These are phyloP conservation scores for Trametes punicea DNA, from an alignment of 768 basidiomycete genomes.

Conservation along the genomic window DNA sequence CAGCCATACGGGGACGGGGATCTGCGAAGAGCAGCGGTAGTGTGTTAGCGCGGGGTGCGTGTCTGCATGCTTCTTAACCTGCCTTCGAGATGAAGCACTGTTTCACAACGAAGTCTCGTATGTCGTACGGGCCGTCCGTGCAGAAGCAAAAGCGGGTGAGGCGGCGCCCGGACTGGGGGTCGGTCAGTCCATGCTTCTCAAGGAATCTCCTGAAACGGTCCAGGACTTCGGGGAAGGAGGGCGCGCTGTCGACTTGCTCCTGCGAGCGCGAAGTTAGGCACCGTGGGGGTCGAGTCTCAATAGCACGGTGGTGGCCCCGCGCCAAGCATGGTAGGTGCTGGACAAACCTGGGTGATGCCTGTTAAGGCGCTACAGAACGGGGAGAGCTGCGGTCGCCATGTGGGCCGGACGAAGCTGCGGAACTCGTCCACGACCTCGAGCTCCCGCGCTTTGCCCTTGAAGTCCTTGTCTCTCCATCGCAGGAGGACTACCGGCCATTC, in stretches of 20 bases:
- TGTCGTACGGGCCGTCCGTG: slow-evolving; percentile 79
- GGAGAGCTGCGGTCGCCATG: slow-evolving; percentile 79
- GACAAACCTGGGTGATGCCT: slow-evolving; percentile 85
- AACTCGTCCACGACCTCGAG: slow-evolving; percentile 80
- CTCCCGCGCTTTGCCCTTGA: slow-evolving; percentile 47
- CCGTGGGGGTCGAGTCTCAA: not conserved
- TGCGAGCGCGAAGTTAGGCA: slow-evolving; percentile 31
- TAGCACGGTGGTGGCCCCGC: not conserved
- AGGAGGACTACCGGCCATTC: slow-evolving; percentile 93
- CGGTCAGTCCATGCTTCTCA: slow-evolving; percentile 65
- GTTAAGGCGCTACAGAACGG: slow-evolving; percentile 85
- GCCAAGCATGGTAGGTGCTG: not conserved
- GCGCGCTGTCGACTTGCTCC: slow-evolving; percentile 79
- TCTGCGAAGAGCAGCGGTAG: slow-evolving; percentile 34
- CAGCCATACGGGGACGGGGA: slow-evolving; percentile 71
- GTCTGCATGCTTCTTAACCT: slow-evolving; percentile 23
- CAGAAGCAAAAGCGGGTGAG: slow-evolving; percentile 76
- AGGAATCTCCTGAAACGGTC: slow-evolving; percentile 64
- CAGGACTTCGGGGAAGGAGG: slow-evolving; percentile 70
- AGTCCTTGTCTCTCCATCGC: slow-evolving; percentile 67
- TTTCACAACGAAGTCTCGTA: slow-evolving; percentile 84
- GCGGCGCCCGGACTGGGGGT: slow-evolving; percentile 50
- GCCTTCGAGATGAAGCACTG: slow-evolving; percentile 87
- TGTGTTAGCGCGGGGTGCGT: slow-evolving; percentile 5
- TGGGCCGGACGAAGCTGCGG: slow-evolving; percentile 83